Percentiles rank a stretch among this genome's conserved stretches.
These are phyloP conservation scores for Nakazawaea wyomingensis DNA, from an alignment of 805 yeast genomes.

Conservation along the genomic window DNA sequence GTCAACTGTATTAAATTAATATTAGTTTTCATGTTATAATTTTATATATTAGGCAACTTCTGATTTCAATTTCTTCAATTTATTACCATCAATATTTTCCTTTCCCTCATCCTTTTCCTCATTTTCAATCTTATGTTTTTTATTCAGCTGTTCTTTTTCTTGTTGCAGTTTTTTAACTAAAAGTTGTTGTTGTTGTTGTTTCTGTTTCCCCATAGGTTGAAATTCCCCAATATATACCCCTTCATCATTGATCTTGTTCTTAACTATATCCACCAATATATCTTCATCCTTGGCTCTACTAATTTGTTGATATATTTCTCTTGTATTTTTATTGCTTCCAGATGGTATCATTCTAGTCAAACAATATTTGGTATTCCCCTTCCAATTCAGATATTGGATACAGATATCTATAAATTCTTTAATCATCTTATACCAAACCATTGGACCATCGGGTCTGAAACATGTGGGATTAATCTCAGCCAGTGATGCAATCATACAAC, in stretches of 20 bases:
- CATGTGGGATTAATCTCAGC: conserved; percentile 87
- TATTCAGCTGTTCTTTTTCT: conserved; percentile 8
- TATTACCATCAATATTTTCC: neutral
- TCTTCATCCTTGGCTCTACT: conserved; percentile 51
- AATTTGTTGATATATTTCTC: conserved; percentile 49
- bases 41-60: too few relatives aligned
- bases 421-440: conserved; percentile 50
- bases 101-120: conserved; percentile 2
- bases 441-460: conserved; percentile 41
- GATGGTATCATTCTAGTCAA: conserved; percentile 68
- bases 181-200: conserved; percentile 1
- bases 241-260: conserved; percentile 30
- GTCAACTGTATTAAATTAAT: too few relatives aligned
- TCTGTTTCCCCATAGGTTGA: neutral
- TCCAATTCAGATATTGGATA: conserved; percentile 49
- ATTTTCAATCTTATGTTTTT: neutral
- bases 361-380: conserved; percentile 78
- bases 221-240: conserved; percentile 22
- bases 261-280: conserved; percentile 35
- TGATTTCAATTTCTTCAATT: too few relatives aligned
- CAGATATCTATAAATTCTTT: conserved; percentile 56
- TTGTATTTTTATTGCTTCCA: conserved; percentile 19
- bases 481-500: conserved; percentile 90
- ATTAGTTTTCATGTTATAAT: too few relatives aligned
- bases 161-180: conserved; percentile 1